Evolutionary conservation across 2,329 filamentous ascomycete genomes (phyloP).

Genomic region (Westerdykella ornata): DNA sequence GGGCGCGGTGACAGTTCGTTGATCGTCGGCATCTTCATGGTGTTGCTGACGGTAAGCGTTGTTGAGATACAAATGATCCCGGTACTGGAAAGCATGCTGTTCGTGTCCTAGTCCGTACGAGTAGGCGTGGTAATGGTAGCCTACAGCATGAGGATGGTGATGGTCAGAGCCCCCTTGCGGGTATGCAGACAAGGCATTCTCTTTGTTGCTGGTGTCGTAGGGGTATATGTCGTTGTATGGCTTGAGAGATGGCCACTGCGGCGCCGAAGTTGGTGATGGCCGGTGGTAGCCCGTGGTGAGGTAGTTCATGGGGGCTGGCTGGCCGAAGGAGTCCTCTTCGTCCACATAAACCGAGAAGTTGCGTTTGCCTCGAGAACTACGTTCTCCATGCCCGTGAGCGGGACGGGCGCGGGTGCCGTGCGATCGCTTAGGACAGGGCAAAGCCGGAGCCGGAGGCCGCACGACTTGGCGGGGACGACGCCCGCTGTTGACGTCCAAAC

Average conservation of each 20-base stretch:
- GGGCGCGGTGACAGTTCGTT: conserved; percentile 33
- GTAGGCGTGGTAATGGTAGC: conserved; percentile 24
- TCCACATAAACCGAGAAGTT: conserved; percentile 38
- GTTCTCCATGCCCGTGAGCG: conserved; percentile 22
- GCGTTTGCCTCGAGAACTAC: conserved; percentile 30
- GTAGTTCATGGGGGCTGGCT: conserved; percentile 29
- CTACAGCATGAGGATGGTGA: conserved; percentile 17
- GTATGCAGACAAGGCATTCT: conserved; percentile 23
- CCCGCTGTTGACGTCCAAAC: conserved; percentile 25
- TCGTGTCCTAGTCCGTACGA: conserved; percentile 26
- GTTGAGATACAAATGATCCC: conserved; percentile 19
- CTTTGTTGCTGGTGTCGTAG: conserved; percentile 31
- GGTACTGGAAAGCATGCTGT: conserved; percentile 22
- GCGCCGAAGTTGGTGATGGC: conserved; percentile 20
- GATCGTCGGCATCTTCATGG: conserved; percentile 27
- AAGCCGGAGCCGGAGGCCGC: conserved; percentile 13
- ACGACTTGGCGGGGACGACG: conserved; percentile 28
- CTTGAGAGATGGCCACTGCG: conserved; percentile 23
- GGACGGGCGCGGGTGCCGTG: conserved; percentile 27
- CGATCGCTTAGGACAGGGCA: conserved; percentile 16
- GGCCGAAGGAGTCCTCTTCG: conserved; percentile 31
- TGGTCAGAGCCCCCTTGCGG: conserved; percentile 22
- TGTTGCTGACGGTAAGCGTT: conserved; percentile 21
- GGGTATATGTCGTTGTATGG: conserved; percentile 16
- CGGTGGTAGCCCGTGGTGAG: conserved; percentile 31